A percentile compares a stretch with the other conserved stretches of the same genome.
Evolutionary conservation across 495 filamentous ascomycete species (phyloP).

Genomic region (Tuber melanosporum): DNA sequence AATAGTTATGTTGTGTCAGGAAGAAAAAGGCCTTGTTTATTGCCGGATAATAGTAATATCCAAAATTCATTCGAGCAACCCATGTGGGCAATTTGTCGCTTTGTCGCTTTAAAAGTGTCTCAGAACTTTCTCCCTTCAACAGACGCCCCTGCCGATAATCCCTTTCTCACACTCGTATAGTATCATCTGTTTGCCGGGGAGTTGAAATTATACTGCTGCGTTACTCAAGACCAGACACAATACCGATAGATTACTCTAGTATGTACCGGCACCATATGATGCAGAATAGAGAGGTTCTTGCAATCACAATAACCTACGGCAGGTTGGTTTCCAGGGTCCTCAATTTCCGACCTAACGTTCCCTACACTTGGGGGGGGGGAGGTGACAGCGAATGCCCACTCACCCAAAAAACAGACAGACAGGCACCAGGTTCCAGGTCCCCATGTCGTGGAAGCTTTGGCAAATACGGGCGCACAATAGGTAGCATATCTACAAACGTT

Average conservation of each 20-base stretch:
- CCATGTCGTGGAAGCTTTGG: neutral
- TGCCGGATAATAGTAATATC: neutral
- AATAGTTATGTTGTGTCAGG: neutral
- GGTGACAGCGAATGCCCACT: neutral
- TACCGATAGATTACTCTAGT: neutral
- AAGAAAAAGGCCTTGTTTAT: neutral
- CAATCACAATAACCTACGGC: neutral
- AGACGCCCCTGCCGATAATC: neutral
- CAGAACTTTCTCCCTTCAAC: neutral
- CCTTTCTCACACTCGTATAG: neutral
- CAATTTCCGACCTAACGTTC: neutral
- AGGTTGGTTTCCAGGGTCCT: neutral
- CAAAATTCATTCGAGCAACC: neutral
- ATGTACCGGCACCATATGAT: neutral
- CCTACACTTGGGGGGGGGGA: neutral
- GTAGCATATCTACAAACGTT: neutral
- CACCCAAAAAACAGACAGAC: neutral
- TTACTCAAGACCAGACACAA: neutral
- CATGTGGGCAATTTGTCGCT: neutral
- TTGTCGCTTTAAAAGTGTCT: neutral
- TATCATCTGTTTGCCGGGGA: neutral
- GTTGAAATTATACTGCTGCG: neutral
- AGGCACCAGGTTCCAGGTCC: neutral
- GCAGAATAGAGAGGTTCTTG: neutral
- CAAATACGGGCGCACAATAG: neutral